Base-by-base conservation (phyloP, 176 grass and related monocot genomes). In the Hsuehochloa calcarea region DNA sequence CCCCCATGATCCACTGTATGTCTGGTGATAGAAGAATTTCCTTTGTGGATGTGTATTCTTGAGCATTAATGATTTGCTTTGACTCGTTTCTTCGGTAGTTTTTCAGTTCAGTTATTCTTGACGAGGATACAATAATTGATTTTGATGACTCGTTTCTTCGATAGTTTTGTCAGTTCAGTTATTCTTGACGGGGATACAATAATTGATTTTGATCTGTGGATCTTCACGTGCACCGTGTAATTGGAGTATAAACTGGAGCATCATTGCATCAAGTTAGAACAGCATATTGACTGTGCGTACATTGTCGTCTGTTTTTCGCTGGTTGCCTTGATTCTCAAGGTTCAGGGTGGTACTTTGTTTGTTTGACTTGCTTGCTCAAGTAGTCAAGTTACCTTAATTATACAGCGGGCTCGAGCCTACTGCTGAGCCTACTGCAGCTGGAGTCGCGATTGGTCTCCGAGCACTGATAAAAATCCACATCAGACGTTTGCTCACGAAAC, bases 1-100 rank as follows among this genome's bases (percentile, higher is more conserved):
- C 44, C 37, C 49, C 44, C 60, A 29, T 67, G 45, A 81, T 81
- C 45, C 79, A 81, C 64, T 39, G 11, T 37, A 29, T 68, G 45
- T 3, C 20, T 56, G 3, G 20, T 68, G 63, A n/a, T 46, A 80
- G 63, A 34, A 51, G 47, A 81, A 58, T 70, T 35, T 67, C 45
- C 63, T 68, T 11, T 22, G 43, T 52, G 65, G 59, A 73, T 52
- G 41, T 17, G 50, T 59, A 83, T 74, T 73, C 43, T 47, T 17
- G 12, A 49, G 69, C 59, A 61, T n/a, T 38, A n/a, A 67, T 63
- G n/a, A 12, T 4, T 26, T 39, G 51, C 35, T 84, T 51, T 65
- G 7, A 11, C 41, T 65, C 51, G 0, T 4, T 23, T 62, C 23
- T 7, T 63, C n/a, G 39, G 12, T 5, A 49, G 22, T 62, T 40